Evolutionary conservation across 1,139 yeast genomes (phyloP), one percentile per base, ranked within the genome.

Genomic region (Kazachstania sp.): DNA sequence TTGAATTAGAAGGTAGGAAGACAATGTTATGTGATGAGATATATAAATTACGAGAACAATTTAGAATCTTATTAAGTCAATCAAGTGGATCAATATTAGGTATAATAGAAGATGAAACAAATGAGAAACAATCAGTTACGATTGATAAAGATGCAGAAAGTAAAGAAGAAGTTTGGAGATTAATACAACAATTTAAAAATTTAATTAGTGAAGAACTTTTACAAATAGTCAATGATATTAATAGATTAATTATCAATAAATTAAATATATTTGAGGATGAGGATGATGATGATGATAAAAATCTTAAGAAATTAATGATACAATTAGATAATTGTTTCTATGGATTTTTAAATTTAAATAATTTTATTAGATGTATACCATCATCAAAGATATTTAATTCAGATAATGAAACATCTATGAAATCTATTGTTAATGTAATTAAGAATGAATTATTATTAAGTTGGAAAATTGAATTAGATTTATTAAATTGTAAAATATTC

Each of bases 381-480:
- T 23, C 28, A 2, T 23, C 28, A 23, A 23, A 23, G 28, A 3
- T 9, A 23, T 15, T 32, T 15, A n/a, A 15, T 15, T n/a, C 18
- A 7, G 36, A 32, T 15, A 29, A 35, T 16, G 19, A 29, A 3
- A 36, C 29, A 9, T 37, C 34, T 11, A 44, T 44, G 42, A 39
- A 35, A 35, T 39, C 40, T 16, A 40, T 45, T 12, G 15, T 45
- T 54, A 39, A 23, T 16, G 44, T 45, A 15, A 36, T 45, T 12
- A 50, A 53, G 32, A 46, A 49, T 8, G 63, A 59, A 35, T 42
- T 60, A 43, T 45, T 57, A 20, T 51, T 53, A 18, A 50, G 51
- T 30, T 59, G 63, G 64, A 52, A 54, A 28, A 37, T 37, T 7
- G 56, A 57, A 41, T 43, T 57, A 31, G 59, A 58, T 44, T 31